Conservation (phyloP, 2,329 filamentous ascomycete species). For the Sarocladiaceae sp. region DNA sequence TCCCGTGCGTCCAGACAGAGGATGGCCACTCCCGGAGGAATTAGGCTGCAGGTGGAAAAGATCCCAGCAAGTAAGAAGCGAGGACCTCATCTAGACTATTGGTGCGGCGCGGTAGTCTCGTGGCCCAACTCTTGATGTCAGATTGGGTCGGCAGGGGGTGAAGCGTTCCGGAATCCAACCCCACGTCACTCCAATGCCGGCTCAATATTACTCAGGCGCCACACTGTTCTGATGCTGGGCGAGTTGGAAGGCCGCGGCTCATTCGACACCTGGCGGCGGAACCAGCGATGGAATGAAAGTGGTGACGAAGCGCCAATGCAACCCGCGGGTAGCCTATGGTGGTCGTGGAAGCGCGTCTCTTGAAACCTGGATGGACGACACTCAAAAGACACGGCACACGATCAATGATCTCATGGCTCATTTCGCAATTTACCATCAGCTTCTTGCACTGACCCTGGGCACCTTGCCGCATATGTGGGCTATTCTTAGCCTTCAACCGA, state of each 20-base stretch:
- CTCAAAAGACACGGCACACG: neutral
- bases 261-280: too few relatives aligned
- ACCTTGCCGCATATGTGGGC: neutral
- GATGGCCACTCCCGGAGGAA: too few relatives aligned
- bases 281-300: neutral
- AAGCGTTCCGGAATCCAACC: neutral
- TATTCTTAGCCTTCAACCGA: constrained; percentile 9
- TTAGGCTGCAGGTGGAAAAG: too few relatives aligned
- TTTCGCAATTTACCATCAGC: constrained; percentile 4
- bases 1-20: too few relatives aligned
- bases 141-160: neutral
- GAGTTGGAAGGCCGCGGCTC: neutral
- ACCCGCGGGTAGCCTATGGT: neutral
- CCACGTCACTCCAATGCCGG: neutral
- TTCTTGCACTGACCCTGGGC: neutral
- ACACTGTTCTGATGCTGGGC: too few relatives aligned
- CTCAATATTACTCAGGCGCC: neutral
- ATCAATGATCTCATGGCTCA: constrained; percentile 9
- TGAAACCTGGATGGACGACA: neutral
- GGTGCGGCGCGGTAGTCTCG: neutral
- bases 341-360: neutral
- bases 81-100: neutral
- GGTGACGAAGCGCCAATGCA: neutral
- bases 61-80: too few relatives aligned
- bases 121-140: neutral